Conservation (phyloP, 768 basidiomycete species). For the Fibroporia radiculosa region DNA sequence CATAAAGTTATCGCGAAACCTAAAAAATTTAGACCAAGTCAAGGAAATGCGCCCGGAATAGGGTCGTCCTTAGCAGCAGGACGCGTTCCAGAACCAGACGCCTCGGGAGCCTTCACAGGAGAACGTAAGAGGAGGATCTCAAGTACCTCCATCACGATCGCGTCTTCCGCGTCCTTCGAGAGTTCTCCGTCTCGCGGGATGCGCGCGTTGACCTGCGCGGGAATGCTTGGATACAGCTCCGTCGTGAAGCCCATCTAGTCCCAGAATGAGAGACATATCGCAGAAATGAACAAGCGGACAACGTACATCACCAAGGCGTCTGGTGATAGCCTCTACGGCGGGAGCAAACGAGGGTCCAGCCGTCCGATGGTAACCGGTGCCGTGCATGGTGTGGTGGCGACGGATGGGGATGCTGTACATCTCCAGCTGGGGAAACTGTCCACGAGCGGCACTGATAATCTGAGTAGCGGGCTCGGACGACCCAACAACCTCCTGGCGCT, state of each 20-base stretch:
- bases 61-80: neutral
- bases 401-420: slow-evolving; percentile 36
- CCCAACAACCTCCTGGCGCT: slow-evolving; percentile 2
- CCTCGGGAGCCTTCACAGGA: slow-evolving; percentile 3
- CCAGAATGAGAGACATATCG: slow-evolving; percentile 1
- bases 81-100: slow-evolving; percentile 9
- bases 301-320: slow-evolving; percentile 58
- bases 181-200: slow-evolving; percentile 12
- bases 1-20: too few species aligned
- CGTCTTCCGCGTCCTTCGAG: slow-evolving; percentile 17
- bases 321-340: slow-evolving; percentile 38
- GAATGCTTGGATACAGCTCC: slow-evolving; percentile 47
- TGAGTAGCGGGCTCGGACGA: slow-evolving; percentile 24
- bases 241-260: slow-evolving; percentile 70
- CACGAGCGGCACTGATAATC: slow-evolving; percentile 56
- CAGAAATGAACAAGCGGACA: neutral
- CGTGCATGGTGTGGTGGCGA: slow-evolving; percentile 33
- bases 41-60: neutral
- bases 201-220: slow-evolving; percentile 30
- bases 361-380: slow-evolving; percentile 14
- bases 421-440: slow-evolving; percentile 54
- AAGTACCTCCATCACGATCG: slow-evolving; percentile 19
- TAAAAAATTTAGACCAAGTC: too few species aligned
- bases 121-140: slow-evolving; percentile 18
- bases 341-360: slow-evolving; percentile 29